Base-by-base conservation (phyloP, 75 land plant genomes). In the Cupressus sempervirens region DNA sequence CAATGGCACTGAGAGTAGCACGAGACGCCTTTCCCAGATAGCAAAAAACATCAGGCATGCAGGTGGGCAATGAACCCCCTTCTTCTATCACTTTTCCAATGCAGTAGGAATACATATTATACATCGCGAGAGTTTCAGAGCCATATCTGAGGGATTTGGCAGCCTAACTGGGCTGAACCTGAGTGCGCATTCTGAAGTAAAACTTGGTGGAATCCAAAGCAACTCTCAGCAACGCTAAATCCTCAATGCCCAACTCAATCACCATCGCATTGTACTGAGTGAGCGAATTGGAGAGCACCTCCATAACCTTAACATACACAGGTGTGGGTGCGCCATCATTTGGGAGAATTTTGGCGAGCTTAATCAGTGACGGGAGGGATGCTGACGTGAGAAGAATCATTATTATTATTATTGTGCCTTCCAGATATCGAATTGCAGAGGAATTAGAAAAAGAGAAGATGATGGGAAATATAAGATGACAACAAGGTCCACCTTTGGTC, bases 21-120 rank as follows among this genome's bases (percentile, higher is more conserved):
- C 97, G 94, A 58, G 99, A 94, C n/a, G 93, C 97, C 85, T 90
- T 97, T 8, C 99, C 99, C 89, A 97, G 77, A 83, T 93, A 94
- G 52, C 93, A 90, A 84, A 93, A 97, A 41, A 88, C 90, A 80
- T 97, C 99, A 50, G 89, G 80, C 95, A 95, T 90, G 84, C 99
- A 93, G 23, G 99, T 93, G n/a, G 97, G 98, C 35, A 93, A 92
- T 15, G 90, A 85, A 82, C 95, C 98, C 67, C 87, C 88, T 86
- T 96, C 98, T 89, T 92, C 97, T 86, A 92, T 48, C 65, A 88
- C 87, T 88, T 93, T 88, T 86, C 99, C 99, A 48, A 97, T 93
- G 26, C 96, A 87, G 36, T 97, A 97, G 40, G 86, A 89, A 84
- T 92, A 94, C 87, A 91, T 81, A 1, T 92, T 93, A 52, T 74